These are phyloP conservation scores for Priceomyces haplophilus DNA, from an alignment of 805 yeast species.

Conservation along the genomic window DNA sequence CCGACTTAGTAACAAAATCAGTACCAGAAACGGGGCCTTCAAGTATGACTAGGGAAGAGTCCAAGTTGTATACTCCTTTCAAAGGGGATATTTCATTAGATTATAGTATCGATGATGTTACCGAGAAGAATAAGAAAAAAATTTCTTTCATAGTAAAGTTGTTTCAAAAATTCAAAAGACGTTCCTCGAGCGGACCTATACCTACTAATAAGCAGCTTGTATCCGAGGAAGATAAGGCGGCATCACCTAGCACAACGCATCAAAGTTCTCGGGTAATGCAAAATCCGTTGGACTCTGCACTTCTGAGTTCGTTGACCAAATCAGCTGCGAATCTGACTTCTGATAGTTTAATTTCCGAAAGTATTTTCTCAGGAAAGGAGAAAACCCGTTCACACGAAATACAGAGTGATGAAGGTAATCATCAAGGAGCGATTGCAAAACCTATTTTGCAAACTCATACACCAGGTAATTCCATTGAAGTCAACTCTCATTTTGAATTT, in stretches of 20 bases:
- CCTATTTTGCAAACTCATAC: background rate
- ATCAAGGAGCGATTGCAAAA: background rate
- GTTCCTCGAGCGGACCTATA: background rate
- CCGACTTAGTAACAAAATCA: too few relatives aligned
- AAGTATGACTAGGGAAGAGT: background rate
- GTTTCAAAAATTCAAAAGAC: slow-evolving; percentile 2
- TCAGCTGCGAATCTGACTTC: background rate
- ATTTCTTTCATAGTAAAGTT: background rate
- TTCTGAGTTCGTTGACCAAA: background rate
- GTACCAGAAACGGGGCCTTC: too few relatives aligned
- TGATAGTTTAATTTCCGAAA: too few relatives aligned
- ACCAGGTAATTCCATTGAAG: slow-evolving; percentile 17
- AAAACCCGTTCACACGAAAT: too few relatives aligned
- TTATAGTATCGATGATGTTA: background rate
- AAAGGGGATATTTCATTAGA: background rate
- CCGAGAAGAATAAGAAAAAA: slow-evolving; percentile 2
- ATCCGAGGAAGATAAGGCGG: background rate
- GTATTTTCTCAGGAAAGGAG: background rate
- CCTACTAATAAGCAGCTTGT: background rate
- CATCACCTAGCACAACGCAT: background rate
- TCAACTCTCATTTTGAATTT: slow-evolving; percentile 29
- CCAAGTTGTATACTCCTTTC: background rate
- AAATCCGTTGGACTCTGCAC: background rate
- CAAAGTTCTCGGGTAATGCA: background rate
- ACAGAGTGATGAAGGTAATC: too few relatives aligned